These are phyloP conservation scores for Cladosporium sp. DNA, from an alignment of 2,329 filamentous ascomycete genomes.

Conservation along the genomic window DNA sequence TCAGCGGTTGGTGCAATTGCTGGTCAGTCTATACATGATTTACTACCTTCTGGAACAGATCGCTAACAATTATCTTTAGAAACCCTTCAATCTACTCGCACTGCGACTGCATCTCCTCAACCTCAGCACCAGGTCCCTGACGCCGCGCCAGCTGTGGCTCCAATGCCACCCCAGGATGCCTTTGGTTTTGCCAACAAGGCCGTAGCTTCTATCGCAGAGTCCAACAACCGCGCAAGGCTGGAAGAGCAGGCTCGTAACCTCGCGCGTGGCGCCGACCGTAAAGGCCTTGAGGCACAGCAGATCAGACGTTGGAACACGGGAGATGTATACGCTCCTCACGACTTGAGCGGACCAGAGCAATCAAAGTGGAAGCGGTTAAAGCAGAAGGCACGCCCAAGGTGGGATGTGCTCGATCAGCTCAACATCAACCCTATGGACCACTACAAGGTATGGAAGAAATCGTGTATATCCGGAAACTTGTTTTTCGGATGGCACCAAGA, in stretches of 20 bases:
- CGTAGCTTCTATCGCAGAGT: constrained; percentile 1
- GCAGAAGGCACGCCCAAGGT: constrained; percentile 42
- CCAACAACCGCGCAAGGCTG: neutral
- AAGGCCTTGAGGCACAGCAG: constrained; percentile 59
- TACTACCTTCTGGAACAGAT: neutral
- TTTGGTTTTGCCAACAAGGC: constrained; percentile 13
- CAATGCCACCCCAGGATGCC: constrained; percentile 1
- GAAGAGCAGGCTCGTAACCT: neutral
- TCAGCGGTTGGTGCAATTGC: constrained; percentile 23
- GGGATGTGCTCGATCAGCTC: constrained; percentile 74
- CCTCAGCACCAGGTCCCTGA: constrained; percentile 7
- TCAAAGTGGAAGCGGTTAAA: constrained; percentile 67
- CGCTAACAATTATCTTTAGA: constrained; percentile 1
- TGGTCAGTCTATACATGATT: constrained; percentile 16
- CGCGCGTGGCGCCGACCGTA: constrained; percentile 2
- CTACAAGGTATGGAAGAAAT: constrained; percentile 67
- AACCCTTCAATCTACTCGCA: constrained; percentile 13
- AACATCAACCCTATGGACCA: constrained; percentile 75
- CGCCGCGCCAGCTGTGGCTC: neutral
- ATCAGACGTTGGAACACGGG: constrained; percentile 69
- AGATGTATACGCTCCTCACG: constrained; percentile 87
- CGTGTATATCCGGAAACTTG: too few relatives aligned
- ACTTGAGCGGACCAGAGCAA: constrained; percentile 74
- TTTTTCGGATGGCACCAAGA: neutral
- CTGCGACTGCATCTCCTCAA: neutral